Base-by-base conservation (phyloP, 176 grass and related monocot genomes). In the Oryza coarctata region DNA sequence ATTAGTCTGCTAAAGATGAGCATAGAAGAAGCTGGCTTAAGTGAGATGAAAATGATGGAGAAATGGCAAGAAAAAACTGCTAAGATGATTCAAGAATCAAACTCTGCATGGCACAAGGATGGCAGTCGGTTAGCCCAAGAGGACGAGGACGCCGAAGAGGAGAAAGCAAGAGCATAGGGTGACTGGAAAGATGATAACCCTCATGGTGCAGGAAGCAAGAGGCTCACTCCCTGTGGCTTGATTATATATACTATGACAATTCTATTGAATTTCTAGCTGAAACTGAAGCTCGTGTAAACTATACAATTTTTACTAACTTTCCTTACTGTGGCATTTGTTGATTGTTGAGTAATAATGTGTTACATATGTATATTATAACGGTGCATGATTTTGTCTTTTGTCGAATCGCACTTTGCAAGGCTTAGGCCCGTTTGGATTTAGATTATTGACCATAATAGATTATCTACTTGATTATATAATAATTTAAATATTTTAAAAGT, bases 131-230 rank as follows among this genome's bases (percentile, higher is more conserved):
- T 80, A 17, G 82, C 83, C 18, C 79, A 83, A 61, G 91, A 95
- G 1, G 91, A 95, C 5, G 92, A 99, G 76, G 93, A 92, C 8
- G 73, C 82, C 0, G 91, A 93, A 80, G 96, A 93, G 68, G 91
- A 83, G 65, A 95, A 90, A 86, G 93, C 93, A 45, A 90, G 93
- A 75, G 96, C 83, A 23, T 99, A 77, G 74, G 96, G 95, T 80
- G 96, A 99, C 63, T 94, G 96, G 93, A 95, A 99, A 65, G 96
- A 99, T 40, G 96, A 99, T 27, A 93, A 99, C 52, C 96, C 93
- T 52, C 96, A 91, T 14, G 93, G 96, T 3, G 93, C 96, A 0
- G 96, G 96, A 78, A 99, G 95, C 76, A 99, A 99, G 93, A 99
- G 95, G 72, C 91, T 95, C 76, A 95, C 93, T 4, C 96, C 96